Percentiles rank a stretch among this genome's conserved stretches.
These are phyloP conservation scores for Nematodospora anomalae DNA, from an alignment of 1,139 yeast species.

Conservation along the genomic window DNA sequence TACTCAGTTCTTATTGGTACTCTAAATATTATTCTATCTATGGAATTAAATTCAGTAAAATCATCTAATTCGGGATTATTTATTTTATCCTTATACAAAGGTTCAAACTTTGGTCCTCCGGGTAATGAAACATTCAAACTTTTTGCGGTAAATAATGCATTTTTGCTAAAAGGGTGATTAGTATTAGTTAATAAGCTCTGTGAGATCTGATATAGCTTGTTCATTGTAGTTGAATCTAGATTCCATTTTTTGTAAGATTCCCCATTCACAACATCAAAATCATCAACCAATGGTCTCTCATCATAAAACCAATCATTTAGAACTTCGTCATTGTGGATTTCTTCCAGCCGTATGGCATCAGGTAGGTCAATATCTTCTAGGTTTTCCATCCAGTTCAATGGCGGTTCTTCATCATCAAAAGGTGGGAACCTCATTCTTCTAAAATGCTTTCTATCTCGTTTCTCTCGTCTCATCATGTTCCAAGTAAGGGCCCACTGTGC, in stretches of 20 bases:
- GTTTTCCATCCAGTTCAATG: constrained; percentile 77
- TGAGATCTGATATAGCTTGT: constrained; percentile 64
- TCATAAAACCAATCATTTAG: constrained; percentile 82
- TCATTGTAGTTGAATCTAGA: constrained; percentile 60
- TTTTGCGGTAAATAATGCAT: constrained; percentile 85
- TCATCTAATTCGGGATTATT: constrained; percentile 68
- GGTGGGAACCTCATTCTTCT: constrained; percentile 93
- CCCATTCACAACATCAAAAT: constrained; percentile 59
- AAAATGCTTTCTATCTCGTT: constrained; percentile 85
- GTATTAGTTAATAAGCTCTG: constrained; percentile 67
- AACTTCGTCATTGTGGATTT: constrained; percentile 60
- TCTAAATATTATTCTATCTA: constrained; percentile 84
- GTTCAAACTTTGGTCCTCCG: constrained; percentile 96
- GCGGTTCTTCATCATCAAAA: constrained; percentile 97
- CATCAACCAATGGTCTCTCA: constrained; percentile 68
- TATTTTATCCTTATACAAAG: constrained; percentile 62
- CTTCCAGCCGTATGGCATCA: constrained; percentile 67
- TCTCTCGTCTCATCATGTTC: constrained; percentile 91
- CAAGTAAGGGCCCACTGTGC: constrained; percentile 98
- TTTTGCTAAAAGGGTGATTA: constrained; percentile 69
- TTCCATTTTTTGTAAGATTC: constrained; percentile 76
- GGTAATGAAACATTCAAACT: constrained; percentile 85
- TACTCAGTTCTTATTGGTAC: constrained; percentile 78
- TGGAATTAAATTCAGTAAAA: constrained; percentile 83
- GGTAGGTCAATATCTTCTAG: constrained; percentile 70